Evolutionary conservation across 2,329 filamentous ascomycete species (phyloP).

Genomic region (Cytospora chrysosperma): DNA sequence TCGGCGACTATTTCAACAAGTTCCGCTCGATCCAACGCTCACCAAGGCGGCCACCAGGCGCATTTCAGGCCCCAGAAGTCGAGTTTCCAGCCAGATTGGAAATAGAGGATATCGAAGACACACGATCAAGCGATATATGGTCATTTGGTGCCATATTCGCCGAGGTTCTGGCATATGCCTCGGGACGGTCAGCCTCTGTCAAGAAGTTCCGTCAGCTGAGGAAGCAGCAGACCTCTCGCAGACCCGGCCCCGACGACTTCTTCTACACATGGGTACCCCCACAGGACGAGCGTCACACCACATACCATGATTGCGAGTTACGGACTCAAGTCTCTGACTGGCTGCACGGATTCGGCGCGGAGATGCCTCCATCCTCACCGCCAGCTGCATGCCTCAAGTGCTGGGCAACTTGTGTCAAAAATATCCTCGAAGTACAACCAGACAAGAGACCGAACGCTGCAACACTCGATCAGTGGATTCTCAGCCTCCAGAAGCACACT

Average conservation of each 20-base stretch:
- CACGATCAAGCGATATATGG: conserved; percentile 17
- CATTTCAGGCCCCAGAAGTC: conserved; percentile 21
- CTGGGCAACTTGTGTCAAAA: conserved; percentile 13
- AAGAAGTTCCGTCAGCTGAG: not conserved
- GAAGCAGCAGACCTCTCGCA: not conserved
- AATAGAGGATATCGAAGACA: not conserved
- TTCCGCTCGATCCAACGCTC: conserved; percentile 2
- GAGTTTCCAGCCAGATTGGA: not conserved
- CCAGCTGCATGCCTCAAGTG: conserved; percentile 4
- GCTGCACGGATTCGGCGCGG: not conserved
- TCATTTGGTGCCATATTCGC: conserved; percentile 21
- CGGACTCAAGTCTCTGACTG: not conserved
- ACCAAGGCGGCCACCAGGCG: conserved; percentile 7
- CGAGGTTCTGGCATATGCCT: conserved; percentile 19
- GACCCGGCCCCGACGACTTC: not conserved
- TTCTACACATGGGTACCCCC: conserved; percentile 7
- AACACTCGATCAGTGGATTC: conserved; percentile 5
- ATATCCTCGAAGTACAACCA: conserved; percentile 10
- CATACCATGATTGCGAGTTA: not conserved
- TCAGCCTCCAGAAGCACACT: not conserved
- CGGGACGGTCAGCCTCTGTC: not conserved
- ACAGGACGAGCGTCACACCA: not conserved
- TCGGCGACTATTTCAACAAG: conserved; percentile 14
- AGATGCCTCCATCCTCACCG: not conserved
- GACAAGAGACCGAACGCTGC: conserved; percentile 1